Evolutionary conservation across 306 rosid species (phyloP), one percentile per base, ranked within the genome.

Genomic region (Psophocarpus tetragonolobus): DNA sequence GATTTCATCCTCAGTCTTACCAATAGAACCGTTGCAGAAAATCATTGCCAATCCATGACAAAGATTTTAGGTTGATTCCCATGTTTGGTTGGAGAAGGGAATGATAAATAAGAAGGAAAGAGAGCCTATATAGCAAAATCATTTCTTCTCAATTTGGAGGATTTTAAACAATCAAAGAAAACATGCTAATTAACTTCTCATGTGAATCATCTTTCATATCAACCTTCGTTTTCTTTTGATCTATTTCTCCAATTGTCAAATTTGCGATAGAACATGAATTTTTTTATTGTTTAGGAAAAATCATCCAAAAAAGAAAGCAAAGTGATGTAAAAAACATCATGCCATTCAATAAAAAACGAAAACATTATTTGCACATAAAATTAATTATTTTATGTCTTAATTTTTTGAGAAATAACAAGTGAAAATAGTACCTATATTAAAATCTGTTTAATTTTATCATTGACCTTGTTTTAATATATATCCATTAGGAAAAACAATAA

Each of bases 11-110:
- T 94, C 45, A 8, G 23, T 58, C 3, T 82, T 58, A n/a, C 83
- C 38, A 70, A 15, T 0, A 48, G 35, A 6, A 76, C 57, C 2
- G 4, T 86, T 20, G 68, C 14, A n/a, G 66, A 83, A 30, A 80
- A 80, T 11, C 9, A 7, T 4, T 94, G 98, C 60, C 20, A 12
- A 6, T 71, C 72, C 64, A 83, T 80, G 58, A 83, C 87, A 0
- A 75, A 84, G n/a, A 0, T 74, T 54, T 74, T 27, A 67, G 17
- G 33, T 20, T 69, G 63, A 14, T 24, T 71, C 33, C 4, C 11
- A 14, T 79, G 36, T 14, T 44, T 29, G 62, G 17, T 0, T 42
- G 51, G 29, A 57, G 61, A 67, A 65, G 8, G 24, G 27, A 26
- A 45, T 1, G 53, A 53, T 21, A 10, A 23, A 2, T 1, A 4